A percentile compares a stretch with the other conserved stretches of the same genome.
phyloP scores from a whole-genome alignment of 257 asterid species.

The Capsicum baccatum region DNA sequence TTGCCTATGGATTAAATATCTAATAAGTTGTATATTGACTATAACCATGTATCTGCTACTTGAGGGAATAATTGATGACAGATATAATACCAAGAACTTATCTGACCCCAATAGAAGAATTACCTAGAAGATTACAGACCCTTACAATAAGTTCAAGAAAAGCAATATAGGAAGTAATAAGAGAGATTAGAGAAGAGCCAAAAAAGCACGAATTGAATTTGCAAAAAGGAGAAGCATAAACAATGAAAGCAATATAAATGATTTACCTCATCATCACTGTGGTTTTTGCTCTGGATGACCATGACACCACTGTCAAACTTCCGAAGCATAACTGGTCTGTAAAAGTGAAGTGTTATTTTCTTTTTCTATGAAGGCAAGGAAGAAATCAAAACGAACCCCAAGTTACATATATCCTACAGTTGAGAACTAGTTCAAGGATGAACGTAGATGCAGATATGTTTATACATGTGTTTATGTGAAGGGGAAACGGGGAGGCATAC shows the following conservation, averaged over 20 bases:
- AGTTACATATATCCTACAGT: not conserved
- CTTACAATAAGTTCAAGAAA: constrained; percentile 18
- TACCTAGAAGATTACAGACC: not conserved
- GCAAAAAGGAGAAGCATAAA: not conserved
- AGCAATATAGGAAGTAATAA: not conserved
- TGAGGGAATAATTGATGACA: constrained; percentile 5
- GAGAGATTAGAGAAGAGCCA: constrained; percentile 7
- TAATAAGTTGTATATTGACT: not conserved
- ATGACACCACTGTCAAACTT: constrained; percentile 96
- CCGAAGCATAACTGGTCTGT: constrained; percentile 90
- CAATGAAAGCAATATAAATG: not conserved
- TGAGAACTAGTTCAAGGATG: not conserved
- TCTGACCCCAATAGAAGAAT: not conserved
- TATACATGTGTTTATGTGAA: not conserved
- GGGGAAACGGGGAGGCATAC: constrained; percentile 51
- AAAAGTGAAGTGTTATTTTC: constrained; percentile 29
- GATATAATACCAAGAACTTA: not conserved
- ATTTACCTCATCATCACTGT: constrained; percentile 90
- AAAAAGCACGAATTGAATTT: not conserved
- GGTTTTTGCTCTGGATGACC: constrained; percentile 90
- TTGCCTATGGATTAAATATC: constrained; percentile 1
- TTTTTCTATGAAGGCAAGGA: not conserved
- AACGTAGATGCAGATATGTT: not conserved
- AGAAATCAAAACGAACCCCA: not conserved
- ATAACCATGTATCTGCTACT: constrained; percentile 1